Base-by-base conservation (phyloP, 2,329 filamentous ascomycete genomes). In the Mariannaea sp. region DNA sequence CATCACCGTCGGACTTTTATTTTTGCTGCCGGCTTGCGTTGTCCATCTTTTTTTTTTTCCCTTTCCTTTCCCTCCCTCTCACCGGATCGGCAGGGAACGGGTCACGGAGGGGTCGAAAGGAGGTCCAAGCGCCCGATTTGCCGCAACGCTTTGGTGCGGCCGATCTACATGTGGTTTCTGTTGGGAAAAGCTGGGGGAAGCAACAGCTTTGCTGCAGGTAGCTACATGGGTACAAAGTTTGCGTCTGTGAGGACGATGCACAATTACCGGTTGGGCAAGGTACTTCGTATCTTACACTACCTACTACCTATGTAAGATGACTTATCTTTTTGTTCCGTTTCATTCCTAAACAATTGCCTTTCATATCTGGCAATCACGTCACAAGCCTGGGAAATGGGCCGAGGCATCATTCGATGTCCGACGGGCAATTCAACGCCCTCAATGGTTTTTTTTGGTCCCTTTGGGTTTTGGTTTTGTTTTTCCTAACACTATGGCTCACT, bases 151-250 rank as follows among this genome's bases (percentile, higher is more conserved):
- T 65, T 66, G 61, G 63, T 59, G 54, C 53, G 44, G 44, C 47
- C 61, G 61, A 66, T 66, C 61, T 49, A 20, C n/a, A 53, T 47
- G 39, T 20, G 60, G 17, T 64, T 62, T 66, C 62, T 66, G 60
- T 66, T 65, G 64, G 64, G 54, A 61, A 61, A 61, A 57, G 53
- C 56, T 62, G 62, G 60, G 60, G 64, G 60, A 65, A 36, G 5
- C 5, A 6, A 32, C 29, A 36, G 33, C 13, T 16, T n/a, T n/a
- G n/a, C n/a, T n/a, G n/a, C n/a, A n/a, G n/a, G n/a, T n/a, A n/a
- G n/a, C n/a, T n/a, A n/a, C n/a, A n/a, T n/a, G 7, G 33, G n/a
- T 32, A 32, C 24, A 29, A 33, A 30, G 17, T 8, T 29, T 20
- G n/a, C n/a, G n/a, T 29, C 14, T 38, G 44, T 16, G n/a, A 20